Evolutionary conservation across 352 stramenopile genomes (phyloP), one percentile per base, ranked within the genome.

Genomic region (Hyaloperonospora arabidopsidis): DNA sequence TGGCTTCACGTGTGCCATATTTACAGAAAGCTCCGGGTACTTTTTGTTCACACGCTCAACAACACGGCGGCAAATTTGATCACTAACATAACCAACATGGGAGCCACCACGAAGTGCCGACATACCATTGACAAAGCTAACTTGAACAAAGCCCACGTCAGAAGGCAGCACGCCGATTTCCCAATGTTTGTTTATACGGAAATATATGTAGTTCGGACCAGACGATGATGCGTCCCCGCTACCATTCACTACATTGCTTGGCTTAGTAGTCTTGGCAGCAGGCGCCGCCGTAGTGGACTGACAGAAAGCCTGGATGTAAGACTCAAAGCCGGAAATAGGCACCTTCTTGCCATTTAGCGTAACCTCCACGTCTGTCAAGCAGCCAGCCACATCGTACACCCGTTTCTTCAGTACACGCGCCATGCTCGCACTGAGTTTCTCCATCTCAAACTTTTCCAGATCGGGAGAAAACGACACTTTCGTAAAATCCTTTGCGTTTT

Each of bases 81-180:
- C 84, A 8, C 69, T 67, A 8, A 95, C 63, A 46, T 96, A 97
- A 46, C 87, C 83, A 18, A 99, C 95, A 65, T 99, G 97, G 1
- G 77, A 89, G 29, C 97, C 97, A 41, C 97, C 97, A 53, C 98
- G 97, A 17, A 87, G 84, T 15, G 97, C 98, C 22, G 81, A 96
- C 74, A 99, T 99, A 28, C 93, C 91, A 64, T 99, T 99, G 4
- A 99, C 97, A 72, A 99, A 99, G 47, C 93, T 98, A 48, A 99
- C 87, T 68, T 99, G 95, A 44, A 97, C 78, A 59, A 98, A 97
- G 41, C 87, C 83, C 10, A 95, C 84, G 50, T 97, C 92, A 0
- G 85, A 95, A 2, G 86, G 72, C 38, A 91, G 61, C 21, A 98
- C 86, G 29, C 91, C 95, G 39, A 99, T 86, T 63, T 98, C 88